Conservation (phyloP, 129 eudicot genomes). For the Pseudognaphalium luteoalbum region DNA sequence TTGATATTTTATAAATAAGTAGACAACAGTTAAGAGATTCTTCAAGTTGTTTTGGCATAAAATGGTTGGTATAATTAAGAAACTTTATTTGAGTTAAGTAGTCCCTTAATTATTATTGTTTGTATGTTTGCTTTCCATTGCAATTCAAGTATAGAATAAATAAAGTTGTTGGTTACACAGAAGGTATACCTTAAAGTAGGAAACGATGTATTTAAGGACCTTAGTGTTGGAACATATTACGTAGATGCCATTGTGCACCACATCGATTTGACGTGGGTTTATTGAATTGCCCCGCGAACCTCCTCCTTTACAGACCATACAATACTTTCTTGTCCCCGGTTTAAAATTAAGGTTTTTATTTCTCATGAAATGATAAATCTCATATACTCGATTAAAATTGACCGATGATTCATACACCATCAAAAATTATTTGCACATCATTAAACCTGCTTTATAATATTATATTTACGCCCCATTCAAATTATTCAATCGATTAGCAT, state of each 20-base stretch:
- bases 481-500: no score
- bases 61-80: no score
- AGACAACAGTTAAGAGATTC: neutral
- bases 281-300: slow-evolving; percentile 29
- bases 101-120: no score
- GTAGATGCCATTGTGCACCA: slow-evolving; percentile 22
- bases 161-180: neutral
- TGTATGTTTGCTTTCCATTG: neutral
- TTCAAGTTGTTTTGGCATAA: neutral
- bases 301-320: slow-evolving; percentile 29
- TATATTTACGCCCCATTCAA: no score
- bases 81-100: neutral
- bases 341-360: neutral
- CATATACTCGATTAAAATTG: no score
- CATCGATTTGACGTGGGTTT: slow-evolving; percentile 28
- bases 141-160: neutral
- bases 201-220: neutral
- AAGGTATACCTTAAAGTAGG: neutral
- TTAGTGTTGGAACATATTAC: slow-evolving; percentile 15
- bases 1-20: neutral
- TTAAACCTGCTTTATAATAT: no score
- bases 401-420: no score
- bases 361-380: no score
- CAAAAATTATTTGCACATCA: no score
- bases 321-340: slow-evolving; percentile 24